These are phyloP conservation scores for Suillus bovinus DNA, from an alignment of 768 basidiomycete genomes.

Conservation along the genomic window DNA sequence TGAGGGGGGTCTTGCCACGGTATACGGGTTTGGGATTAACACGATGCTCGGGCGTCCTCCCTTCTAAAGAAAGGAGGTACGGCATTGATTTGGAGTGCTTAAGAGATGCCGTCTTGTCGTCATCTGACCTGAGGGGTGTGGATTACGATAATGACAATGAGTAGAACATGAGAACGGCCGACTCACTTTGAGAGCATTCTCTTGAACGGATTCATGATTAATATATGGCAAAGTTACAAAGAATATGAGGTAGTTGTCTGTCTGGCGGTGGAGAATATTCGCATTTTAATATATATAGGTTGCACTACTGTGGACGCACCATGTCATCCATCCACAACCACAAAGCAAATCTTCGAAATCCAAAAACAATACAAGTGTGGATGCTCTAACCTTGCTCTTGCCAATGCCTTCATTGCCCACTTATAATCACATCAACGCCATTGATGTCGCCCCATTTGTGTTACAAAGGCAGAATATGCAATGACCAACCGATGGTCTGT, in stretches of 20 bases:
- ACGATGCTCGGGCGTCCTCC: not conserved
- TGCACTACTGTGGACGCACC: not conserved
- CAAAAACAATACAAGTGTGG: not conserved
- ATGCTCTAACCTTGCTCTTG: not conserved
- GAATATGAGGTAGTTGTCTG: not conserved
- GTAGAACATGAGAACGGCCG: not conserved
- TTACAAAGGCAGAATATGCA: not conserved
- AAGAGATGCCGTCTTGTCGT: conserved; percentile 3
- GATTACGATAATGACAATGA: not conserved
- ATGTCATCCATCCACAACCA: not conserved
- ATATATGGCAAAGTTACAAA: not conserved
- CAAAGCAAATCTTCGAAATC: not conserved
- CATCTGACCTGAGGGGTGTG: conserved; percentile 2
- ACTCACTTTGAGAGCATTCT: conserved; percentile 13
- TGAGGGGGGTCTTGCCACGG: conserved; percentile 16
- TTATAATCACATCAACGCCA: not conserved
- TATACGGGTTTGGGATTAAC: conserved; percentile 10
- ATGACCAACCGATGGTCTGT: not conserved
- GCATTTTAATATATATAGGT: not conserved
- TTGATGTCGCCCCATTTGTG: not conserved
- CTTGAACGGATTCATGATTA: not conserved
- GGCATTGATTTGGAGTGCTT: conserved; percentile 20
- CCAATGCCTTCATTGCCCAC: not conserved
- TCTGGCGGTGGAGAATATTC: too few relatives aligned
- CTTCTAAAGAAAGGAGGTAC: conserved; percentile 4